phyloP scores from a whole-genome alignment of 176 grass and related monocot species.

The Urochloa ruziziensis region DNA sequence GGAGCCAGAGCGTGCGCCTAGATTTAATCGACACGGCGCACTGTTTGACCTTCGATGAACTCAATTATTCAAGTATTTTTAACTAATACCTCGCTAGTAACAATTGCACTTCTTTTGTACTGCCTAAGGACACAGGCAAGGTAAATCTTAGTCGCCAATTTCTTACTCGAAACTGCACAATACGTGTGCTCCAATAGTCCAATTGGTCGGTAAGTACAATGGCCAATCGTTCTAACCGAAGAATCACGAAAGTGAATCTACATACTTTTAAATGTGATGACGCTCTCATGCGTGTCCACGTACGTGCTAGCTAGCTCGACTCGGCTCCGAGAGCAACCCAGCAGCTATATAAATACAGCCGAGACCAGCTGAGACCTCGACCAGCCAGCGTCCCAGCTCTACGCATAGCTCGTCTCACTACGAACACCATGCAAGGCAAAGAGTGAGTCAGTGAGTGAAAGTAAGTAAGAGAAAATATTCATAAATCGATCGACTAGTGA shows the following conservation, averaged over 20 bases:
- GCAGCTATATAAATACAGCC: background rate
- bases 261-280: background rate
- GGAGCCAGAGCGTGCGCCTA: background rate
- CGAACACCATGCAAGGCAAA: background rate
- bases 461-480: background rate
- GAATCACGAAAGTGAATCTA: slow-evolving; percentile 24
- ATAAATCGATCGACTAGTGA: background rate
- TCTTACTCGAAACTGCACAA: background rate
- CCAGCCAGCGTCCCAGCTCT: background rate
- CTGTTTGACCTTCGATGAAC: background rate
- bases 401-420: background rate
- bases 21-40: background rate
- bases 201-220: background rate
- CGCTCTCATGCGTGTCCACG: too few species aligned
- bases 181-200: too few species aligned
- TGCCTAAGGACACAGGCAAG: background rate
- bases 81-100: background rate
- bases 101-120: background rate
- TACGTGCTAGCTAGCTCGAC: background rate
- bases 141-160: background rate
- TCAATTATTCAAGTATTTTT: background rate
- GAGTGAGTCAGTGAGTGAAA: background rate
- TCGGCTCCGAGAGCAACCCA: background rate
- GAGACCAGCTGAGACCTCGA: background rate
- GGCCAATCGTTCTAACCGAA: background rate